phyloP scores from a whole-genome alignment of 2,329 filamentous ascomycete species.

The Raffaelea albimanens region DNA sequence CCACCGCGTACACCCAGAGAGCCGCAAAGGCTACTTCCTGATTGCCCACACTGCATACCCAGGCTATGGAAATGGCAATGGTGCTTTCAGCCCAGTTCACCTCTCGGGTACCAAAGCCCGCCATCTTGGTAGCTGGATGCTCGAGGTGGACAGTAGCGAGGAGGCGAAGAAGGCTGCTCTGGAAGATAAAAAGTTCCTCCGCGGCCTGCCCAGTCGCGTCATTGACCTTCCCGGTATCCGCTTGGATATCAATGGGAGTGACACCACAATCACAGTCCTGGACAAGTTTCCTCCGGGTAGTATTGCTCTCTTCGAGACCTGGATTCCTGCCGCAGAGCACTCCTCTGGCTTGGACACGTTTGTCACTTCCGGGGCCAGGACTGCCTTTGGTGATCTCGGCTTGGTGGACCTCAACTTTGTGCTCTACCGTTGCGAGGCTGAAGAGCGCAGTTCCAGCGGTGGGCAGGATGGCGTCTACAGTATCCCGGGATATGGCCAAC shows the following conservation, averaged over 20 bases:
- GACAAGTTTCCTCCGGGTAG: conserved; percentile 86
- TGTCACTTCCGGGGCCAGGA: conserved; percentile 70
- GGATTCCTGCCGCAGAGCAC: conserved; percentile 82
- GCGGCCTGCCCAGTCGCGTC: conserved; percentile 77
- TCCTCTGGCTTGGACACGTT: conserved; percentile 75
- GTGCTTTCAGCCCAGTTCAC: conserved; percentile 67
- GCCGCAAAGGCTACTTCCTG: conserved; percentile 86
- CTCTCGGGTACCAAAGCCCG: conserved; percentile 78
- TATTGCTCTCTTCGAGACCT: conserved; percentile 92
- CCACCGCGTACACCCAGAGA: conserved; percentile 86
- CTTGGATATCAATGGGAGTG: conserved; percentile 61
- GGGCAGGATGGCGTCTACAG: conserved; percentile 82
- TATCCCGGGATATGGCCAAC: conserved; percentile 71
- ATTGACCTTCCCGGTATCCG: conserved; percentile 63
- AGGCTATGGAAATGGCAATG: conserved; percentile 77
- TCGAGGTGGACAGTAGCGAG: conserved; percentile 75
- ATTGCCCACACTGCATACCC: conserved; percentile 95
- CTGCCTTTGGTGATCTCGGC: conserved; percentile 65
- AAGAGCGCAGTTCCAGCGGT: conserved; percentile 69
- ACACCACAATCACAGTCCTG: conserved; percentile 71
- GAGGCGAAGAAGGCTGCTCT: conserved; percentile 56
- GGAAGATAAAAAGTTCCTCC: conserved; percentile 61
- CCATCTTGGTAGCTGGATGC: conserved; percentile 80
- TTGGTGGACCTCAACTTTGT: conserved; percentile 84
- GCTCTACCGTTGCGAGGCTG: conserved; percentile 83